Evolutionary conservation across 129 eudicot genomes (phyloP).

Genomic region (Sambucus nigra): DNA sequence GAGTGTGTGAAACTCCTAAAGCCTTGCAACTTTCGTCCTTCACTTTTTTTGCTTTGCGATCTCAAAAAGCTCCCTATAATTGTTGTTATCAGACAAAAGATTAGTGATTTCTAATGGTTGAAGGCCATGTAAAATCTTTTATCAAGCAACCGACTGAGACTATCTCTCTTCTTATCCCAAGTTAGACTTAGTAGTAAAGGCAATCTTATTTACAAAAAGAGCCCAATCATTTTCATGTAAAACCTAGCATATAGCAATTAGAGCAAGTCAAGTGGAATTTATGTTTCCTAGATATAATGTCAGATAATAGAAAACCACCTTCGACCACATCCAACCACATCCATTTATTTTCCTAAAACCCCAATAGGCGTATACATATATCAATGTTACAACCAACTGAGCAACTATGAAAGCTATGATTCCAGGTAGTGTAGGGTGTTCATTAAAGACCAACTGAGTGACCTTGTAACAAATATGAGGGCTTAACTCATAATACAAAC

Average conservation of each 20-base stretch:
- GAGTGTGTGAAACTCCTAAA: too few relatives aligned
- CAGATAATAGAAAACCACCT: conserved; percentile 41
- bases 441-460: conserved; percentile 38
- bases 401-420: conserved; percentile 30
- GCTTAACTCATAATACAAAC: conserved; percentile 70
- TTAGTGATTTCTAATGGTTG: conserved; percentile 21
- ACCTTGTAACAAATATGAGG: conserved; percentile 56
- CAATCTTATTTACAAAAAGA: conserved; percentile 13
- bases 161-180: conserved; percentile 30
- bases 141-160: conserved; percentile 27
- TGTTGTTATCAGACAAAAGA: conserved; percentile 20
- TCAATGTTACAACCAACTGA: conserved; percentile 33
- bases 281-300: conserved; percentile 29
- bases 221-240: conserved; percentile 19
- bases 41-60: conserved; percentile 31
- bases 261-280: conserved; percentile 31
- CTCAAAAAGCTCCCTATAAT: conserved; percentile 31
- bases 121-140: conserved; percentile 28
- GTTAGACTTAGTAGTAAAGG: conserved; percentile 25
- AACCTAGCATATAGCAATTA: conserved; percentile 15
- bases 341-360: conserved; percentile 25
- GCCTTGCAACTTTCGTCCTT: conserved; percentile 31
- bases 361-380: conserved; percentile 30
- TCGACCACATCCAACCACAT: conserved; percentile 46
- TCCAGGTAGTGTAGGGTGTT: conserved; percentile 29